These are phyloP conservation scores for Rubia tinctorum DNA, from an alignment of 305 asterid species.

Conservation along the genomic window DNA sequence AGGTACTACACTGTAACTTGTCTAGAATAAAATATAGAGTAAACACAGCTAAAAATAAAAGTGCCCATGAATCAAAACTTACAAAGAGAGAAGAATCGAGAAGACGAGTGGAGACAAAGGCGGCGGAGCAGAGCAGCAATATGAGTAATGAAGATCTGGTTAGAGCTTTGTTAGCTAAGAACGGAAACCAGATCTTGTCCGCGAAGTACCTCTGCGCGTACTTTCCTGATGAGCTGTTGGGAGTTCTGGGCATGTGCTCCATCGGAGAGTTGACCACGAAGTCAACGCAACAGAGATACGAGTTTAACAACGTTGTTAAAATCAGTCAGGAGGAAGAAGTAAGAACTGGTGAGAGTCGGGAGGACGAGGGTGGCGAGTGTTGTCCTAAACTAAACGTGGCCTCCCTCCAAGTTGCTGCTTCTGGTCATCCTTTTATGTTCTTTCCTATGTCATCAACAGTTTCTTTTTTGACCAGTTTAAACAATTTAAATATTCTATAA, in stretches of 20 bases:
- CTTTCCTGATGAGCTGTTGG: conserved; percentile 5
- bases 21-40: too few species aligned
- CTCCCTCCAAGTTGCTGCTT: too few species aligned
- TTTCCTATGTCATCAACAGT: too few species aligned
- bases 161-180: neutral
- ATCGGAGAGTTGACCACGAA: conserved; percentile 2
- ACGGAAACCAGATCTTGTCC: conserved; percentile 9
- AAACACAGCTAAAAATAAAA: too few species aligned
- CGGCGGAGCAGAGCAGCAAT: conserved; percentile 5
- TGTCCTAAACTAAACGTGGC: neutral
- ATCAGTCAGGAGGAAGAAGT: neutral
- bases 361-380: neutral
- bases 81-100: conserved; percentile 10
- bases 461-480: too few species aligned
- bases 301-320: neutral
- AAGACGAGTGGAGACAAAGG: neutral
- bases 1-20: neutral
- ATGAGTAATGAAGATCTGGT: conserved; percentile 1
- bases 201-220: neutral
- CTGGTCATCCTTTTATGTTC: too few species aligned
- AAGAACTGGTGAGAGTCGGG: neutral
- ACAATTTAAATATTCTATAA: too few species aligned
- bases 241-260: conserved; percentile 10
- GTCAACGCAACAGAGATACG: neutral
- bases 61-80: neutral